A percentile compares a stretch with the other conserved stretches of the same genome.
These are phyloP conservation scores for Aaosphaeria arxii DNA, from an alignment of 2,329 filamentous ascomycete genomes.

Conservation along the genomic window DNA sequence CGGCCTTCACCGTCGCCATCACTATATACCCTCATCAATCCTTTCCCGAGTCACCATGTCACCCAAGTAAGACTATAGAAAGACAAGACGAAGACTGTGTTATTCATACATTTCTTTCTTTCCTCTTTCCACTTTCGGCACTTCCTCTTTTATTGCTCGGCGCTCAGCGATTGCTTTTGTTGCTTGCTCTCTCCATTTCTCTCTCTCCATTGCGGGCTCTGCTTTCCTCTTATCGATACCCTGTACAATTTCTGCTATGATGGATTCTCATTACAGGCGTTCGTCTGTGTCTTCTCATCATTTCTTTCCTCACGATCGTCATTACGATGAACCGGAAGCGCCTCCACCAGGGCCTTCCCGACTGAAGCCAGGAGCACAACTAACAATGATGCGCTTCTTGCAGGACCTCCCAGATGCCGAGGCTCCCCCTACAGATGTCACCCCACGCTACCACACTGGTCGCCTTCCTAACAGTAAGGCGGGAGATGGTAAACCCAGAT, in stretches of 20 bases:
- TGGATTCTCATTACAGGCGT: conserved; percentile 26
- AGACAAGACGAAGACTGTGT: too few relatives aligned
- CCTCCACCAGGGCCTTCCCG: conserved; percentile 25
- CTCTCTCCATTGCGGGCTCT: neutral
- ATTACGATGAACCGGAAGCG: conserved; percentile 11
- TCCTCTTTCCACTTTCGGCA: conserved; percentile 8
- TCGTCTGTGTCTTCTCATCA: conserved; percentile 17
- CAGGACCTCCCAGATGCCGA: conserved; percentile 43
- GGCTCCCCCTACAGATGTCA: conserved; percentile 34
- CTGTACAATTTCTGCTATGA: conserved; percentile 29
- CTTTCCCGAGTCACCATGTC: too few relatives aligned
- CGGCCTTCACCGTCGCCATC: too few relatives aligned
- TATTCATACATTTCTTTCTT: too few relatives aligned
- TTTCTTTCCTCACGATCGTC: conserved; percentile 10
- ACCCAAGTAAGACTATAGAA: too few relatives aligned
- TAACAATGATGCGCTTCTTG: conserved; percentile 42
- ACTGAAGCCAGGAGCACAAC: conserved; percentile 38
- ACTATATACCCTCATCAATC: too few relatives aligned
- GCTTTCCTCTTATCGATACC: conserved; percentile 18
- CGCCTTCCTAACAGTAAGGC: conserved; percentile 48
- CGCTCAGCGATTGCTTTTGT: neutral
- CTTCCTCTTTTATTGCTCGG: conserved; percentile 9
- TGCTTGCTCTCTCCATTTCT: neutral
- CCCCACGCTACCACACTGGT: conserved; percentile 41
- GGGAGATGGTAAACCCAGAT: conserved; percentile 69